These are phyloP conservation scores for Colletotrichum musae DNA, from an alignment of 2,329 filamentous ascomycete species.

Conservation along the genomic window DNA sequence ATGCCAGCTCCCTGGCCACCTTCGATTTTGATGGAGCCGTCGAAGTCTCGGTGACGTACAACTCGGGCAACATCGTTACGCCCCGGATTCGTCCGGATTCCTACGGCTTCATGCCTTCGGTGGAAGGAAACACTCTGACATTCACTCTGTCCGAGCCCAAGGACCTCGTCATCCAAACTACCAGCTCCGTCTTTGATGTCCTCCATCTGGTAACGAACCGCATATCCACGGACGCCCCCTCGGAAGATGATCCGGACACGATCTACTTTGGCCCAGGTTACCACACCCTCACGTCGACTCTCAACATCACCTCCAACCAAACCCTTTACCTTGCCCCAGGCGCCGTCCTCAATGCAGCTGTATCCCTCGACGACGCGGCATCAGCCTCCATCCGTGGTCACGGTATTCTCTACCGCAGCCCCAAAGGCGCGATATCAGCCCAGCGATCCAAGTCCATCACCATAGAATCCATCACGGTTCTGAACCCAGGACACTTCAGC, in stretches of 20 bases:
- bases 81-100: conserved; percentile 16
- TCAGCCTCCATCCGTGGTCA: conserved; percentile 41
- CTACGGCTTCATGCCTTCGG: not conserved
- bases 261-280: conserved; percentile 46
- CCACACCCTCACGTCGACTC: conserved; percentile 32
- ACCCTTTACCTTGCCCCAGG: not conserved
- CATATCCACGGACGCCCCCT: conserved; percentile 34
- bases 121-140: not conserved
- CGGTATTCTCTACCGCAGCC: conserved; percentile 41
- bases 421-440: conserved; percentile 32
- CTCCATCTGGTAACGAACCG: conserved; percentile 45
- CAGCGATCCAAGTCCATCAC: conserved; percentile 37
- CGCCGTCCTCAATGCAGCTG: conserved; percentile 1
- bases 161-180: conserved; percentile 39
- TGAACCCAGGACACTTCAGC: conserved; percentile 33
- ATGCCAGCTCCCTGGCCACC: conserved; percentile 15
- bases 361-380: conserved; percentile 29
- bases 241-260: conserved; percentile 20
- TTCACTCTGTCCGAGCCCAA: conserved; percentile 8
- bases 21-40: conserved; percentile 12
- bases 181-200: conserved; percentile 44
- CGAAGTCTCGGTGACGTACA: conserved; percentile 5
- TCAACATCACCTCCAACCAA: conserved; percentile 35
- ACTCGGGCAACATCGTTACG: not conserved
- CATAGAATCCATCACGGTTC: conserved; percentile 41